Evolutionary conservation across 495 filamentous ascomycete genomes (phyloP), one percentile per base, ranked within the genome.

Genomic region (Achaetomiella virescens): DNA sequence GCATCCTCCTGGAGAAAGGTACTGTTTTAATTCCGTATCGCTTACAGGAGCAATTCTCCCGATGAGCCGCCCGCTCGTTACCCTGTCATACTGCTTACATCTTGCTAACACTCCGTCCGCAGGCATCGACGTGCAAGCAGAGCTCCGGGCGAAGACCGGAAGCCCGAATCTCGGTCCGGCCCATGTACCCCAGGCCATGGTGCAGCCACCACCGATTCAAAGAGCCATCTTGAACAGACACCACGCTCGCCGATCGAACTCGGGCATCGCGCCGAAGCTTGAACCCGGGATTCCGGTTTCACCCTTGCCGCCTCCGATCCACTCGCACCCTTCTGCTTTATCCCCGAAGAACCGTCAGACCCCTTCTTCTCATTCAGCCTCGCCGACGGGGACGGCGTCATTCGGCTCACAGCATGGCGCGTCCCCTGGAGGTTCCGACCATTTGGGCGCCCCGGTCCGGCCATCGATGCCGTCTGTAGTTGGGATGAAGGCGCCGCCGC

Each of bases 121-220:
- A 96, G 90, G 93, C 58, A 96, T 97, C 70, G 93, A 98, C 77
- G 93, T 98, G 20, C 90, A 97, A 72, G 89, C 92, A 43, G 93
- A 98, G 71, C 80, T 98, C 58, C 85, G 87, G 44, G 81, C 91
- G 61, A 96, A 95, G 74, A 89, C 87, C 21, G 87, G 83, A 59
- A 87, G 87, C 66, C 84, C 86, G 55, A 81, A 81, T 61, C 75
- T 87, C 57, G 81, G 74, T 61, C 86, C 76, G 66, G 84, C 77
- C 56, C 80, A 78, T 63, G 74, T 76, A 71, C 83, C 75, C 61
- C 81, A 75, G 73, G 85, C 78, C 61, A 78, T 79, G 74, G 81
- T 77, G 64, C 84, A 82, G 70, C 80, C 84, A 31, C 79, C 83
- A 44, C 81, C 86, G 29, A 78, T 90, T 53, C 87, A 90, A 56